Conservation (phyloP, 345 rosid species). For the Sapria himalayana region DNA sequence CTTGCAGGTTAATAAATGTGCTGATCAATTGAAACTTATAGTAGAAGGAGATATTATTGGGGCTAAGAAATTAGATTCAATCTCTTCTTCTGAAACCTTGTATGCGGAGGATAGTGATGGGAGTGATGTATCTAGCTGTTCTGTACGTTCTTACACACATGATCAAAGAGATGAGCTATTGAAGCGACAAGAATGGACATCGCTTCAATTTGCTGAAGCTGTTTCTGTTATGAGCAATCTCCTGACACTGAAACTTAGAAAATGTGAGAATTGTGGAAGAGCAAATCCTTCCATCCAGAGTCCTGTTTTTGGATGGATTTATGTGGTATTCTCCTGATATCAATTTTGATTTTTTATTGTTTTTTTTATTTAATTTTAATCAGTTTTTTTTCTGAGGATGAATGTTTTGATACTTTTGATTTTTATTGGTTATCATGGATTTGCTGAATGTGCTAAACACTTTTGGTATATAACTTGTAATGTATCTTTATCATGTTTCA, state of each 20-base stretch:
- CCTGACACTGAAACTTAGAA: slow-evolving; percentile 18
- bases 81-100: slow-evolving; percentile 10
- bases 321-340: slow-evolving; percentile 32
- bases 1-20: slow-evolving; percentile 37
- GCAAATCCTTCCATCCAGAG: slow-evolving; percentile 24
- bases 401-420: too few species aligned
- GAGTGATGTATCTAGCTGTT: slow-evolving; percentile 21
- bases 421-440: too few species aligned
- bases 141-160: slow-evolving; percentile 11
- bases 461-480: too few species aligned
- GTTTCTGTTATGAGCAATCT: slow-evolving; percentile 28
- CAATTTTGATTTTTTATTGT: too few species aligned
- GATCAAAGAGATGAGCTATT: slow-evolving; percentile 10
- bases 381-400: too few species aligned
- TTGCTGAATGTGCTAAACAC: too few species aligned
- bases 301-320: slow-evolving; percentile 66
- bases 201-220: slow-evolving; percentile 60
- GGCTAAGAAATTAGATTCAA: slow-evolving; percentile 36
- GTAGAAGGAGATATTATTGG: slow-evolving; percentile 53
- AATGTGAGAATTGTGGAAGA: slow-evolving; percentile 28
- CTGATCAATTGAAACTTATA: slow-evolving; percentile 47
- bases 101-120: slow-evolving; percentile 20
- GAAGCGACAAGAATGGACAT: slow-evolving; percentile 39
- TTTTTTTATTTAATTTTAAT: too few species aligned
- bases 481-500: too few species aligned